phyloP scores from a whole-genome alignment of 2,329 filamentous ascomycete species.

The Cadophora luteo-olivacea region DNA sequence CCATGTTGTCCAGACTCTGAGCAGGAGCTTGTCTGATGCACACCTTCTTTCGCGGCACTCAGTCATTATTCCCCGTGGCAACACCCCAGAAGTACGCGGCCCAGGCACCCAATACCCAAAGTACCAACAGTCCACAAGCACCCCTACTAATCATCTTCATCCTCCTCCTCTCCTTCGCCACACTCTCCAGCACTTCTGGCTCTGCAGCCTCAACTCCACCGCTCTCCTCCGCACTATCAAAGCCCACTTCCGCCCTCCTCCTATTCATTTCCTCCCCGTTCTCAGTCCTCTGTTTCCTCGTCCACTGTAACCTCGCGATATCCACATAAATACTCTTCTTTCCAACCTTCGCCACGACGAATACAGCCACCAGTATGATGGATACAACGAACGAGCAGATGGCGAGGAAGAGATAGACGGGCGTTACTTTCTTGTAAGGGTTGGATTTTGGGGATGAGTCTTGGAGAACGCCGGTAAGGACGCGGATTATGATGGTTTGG shows the following conservation, averaged over 20 bases:
- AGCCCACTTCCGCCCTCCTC: conserved; percentile 50
- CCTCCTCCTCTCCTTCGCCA: conserved; percentile 48
- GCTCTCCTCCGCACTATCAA: conserved; percentile 41
- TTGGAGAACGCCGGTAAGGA: conserved; percentile 64
- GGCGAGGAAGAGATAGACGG: conserved; percentile 62
- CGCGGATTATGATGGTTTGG: conserved; percentile 65
- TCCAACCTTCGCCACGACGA: conserved; percentile 42
- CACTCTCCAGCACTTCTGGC: conserved; percentile 48
- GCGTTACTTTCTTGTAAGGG: conserved; percentile 60
- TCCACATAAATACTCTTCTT: conserved; percentile 42
- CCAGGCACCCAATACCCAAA: conserved; percentile 60
- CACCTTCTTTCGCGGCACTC: not conserved
- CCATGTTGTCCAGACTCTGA: not conserved
- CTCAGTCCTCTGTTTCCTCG: conserved; percentile 56
- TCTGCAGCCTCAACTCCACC: conserved; percentile 38
- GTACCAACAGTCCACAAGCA: conserved; percentile 52
- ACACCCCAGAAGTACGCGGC: conserved; percentile 66
- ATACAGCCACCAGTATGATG: conserved; percentile 47
- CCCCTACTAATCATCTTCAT: conserved; percentile 46
- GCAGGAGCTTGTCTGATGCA: not conserved
- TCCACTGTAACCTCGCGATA: conserved; percentile 62
- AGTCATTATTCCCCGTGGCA: conserved; percentile 56
- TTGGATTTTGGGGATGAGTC: conserved; percentile 57
- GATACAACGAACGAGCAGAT: conserved; percentile 56
- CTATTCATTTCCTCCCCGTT: conserved; percentile 53